These are phyloP conservation scores for Exidia glandulosa DNA, from an alignment of 768 basidiomycete genomes.

Conservation along the genomic window DNA sequence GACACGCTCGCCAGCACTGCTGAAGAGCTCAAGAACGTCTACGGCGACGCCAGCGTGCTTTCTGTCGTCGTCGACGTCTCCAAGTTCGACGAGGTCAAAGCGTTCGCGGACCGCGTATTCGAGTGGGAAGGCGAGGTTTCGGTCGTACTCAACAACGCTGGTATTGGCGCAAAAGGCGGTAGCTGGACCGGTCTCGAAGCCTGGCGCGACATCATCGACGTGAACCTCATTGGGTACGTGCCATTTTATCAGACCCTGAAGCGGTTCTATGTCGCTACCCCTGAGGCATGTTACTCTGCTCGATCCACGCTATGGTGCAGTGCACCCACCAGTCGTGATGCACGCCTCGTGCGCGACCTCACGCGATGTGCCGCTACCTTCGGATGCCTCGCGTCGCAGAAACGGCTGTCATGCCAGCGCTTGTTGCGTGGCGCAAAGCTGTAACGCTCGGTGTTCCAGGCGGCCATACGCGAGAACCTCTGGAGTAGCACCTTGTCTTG, in stretches of 20 bases:
- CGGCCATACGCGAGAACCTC: too few relatives aligned
- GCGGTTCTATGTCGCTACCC: too few relatives aligned
- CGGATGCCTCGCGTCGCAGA: too few relatives aligned
- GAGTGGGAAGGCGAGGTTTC: constrained; percentile 88
- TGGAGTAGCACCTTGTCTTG: too few relatives aligned
- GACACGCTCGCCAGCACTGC: constrained; percentile 38
- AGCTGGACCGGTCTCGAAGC: constrained; percentile 62
- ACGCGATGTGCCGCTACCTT: too few relatives aligned
- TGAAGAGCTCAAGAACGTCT: constrained; percentile 37
- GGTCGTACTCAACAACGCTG: constrained; percentile 85
- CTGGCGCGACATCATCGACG: constrained; percentile 62
- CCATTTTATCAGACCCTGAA: neutral
- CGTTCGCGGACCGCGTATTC: constrained; percentile 65
- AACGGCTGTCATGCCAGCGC: too few relatives aligned
- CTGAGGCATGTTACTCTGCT: too few relatives aligned
- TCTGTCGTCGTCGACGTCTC: constrained; percentile 69
- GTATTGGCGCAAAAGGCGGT: constrained; percentile 41
- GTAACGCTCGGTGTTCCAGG: too few relatives aligned
- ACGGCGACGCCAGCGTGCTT: constrained; percentile 58
- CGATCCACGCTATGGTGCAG: too few relatives aligned
- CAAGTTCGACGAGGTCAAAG: constrained; percentile 55
- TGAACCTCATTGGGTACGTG: constrained; percentile 70
- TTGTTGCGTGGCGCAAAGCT: too few relatives aligned
- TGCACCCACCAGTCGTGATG: too few relatives aligned
- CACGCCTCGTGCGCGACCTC: too few relatives aligned